Evolutionary conservation across 1,284 basidiomycete genomes (phyloP).

Genomic region (Ganoderma meredithae): DNA sequence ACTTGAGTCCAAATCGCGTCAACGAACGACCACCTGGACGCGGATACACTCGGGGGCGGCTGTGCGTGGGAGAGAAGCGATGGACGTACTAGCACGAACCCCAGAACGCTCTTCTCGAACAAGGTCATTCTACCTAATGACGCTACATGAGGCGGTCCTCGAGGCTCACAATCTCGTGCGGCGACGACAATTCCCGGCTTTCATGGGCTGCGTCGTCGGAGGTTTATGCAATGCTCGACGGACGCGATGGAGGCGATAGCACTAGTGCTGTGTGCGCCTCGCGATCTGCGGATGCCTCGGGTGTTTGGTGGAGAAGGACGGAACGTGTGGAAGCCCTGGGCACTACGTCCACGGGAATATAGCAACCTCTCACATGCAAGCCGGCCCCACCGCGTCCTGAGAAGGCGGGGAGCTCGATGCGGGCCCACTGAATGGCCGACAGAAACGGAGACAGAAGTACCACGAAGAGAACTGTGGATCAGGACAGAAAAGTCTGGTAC

Average conservation of each 20-base stretch:
- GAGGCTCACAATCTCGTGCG: slow-evolving; percentile 7
- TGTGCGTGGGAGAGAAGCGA: neutral
- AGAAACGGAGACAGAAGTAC: neutral
- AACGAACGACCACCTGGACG: neutral
- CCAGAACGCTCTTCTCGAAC: neutral
- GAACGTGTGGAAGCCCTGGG: neutral
- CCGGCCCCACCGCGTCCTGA: neutral
- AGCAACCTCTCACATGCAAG: neutral
- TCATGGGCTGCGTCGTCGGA: neutral
- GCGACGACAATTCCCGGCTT: neutral
- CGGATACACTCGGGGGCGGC: neutral
- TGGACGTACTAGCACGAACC: neutral
- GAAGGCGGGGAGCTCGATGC: neutral
- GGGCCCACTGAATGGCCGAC: neutral
- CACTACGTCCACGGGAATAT: neutral
- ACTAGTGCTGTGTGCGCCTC: neutral
- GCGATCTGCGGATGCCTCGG: neutral
- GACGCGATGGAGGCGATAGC: neutral
- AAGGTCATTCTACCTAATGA: neutral
- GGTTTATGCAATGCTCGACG: slow-evolving; percentile 4
- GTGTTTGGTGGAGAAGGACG: neutral
- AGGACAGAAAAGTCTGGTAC: neutral
- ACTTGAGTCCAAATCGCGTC: neutral
- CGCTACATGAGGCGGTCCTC: neutral
- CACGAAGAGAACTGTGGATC: neutral